These are phyloP conservation scores for Tuber indicum DNA, from an alignment of 495 filamentous ascomycete species.

Conservation along the genomic window DNA sequence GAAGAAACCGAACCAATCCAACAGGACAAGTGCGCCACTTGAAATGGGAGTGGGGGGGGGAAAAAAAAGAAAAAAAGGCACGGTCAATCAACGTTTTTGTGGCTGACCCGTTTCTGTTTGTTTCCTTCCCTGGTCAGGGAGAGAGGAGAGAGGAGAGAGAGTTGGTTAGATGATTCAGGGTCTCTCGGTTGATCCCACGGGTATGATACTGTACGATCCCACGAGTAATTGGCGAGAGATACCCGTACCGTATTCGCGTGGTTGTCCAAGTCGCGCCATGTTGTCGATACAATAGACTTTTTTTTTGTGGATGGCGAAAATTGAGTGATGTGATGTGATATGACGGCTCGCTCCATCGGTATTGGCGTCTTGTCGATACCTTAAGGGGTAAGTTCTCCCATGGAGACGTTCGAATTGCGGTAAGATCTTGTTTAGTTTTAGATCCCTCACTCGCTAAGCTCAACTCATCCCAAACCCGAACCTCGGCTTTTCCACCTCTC, in stretches of 20 bases:
- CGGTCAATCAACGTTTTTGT: conserved; percentile 4
- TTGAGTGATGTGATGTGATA: conserved; percentile 6
- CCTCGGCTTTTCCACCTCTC: not conserved
- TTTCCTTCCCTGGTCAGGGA: not conserved
- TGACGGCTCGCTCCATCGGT: not conserved
- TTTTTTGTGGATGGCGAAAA: not conserved
- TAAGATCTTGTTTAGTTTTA: no score
- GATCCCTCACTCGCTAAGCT: not conserved
- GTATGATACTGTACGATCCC: not conserved
- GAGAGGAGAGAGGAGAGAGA: no score
- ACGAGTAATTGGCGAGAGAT: no score
- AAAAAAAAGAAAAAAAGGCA: not conserved
- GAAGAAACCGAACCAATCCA: not conserved
- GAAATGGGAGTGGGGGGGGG: not conserved
- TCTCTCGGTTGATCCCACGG: not conserved
- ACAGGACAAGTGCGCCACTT: not conserved
- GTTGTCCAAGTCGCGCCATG: not conserved
- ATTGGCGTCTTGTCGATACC: not conserved
- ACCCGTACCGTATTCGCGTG: not conserved
- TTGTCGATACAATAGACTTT: not conserved
- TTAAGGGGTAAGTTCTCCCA: not conserved
- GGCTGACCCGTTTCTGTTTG: not conserved
- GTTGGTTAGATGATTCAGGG: not conserved
- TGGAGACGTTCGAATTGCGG: no score
- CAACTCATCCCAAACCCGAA: not conserved